Evolutionary conservation across 1,284 basidiomycete genomes (phyloP), one percentile per base, ranked within the genome.

Genomic region (Cerioporus squamosus): DNA sequence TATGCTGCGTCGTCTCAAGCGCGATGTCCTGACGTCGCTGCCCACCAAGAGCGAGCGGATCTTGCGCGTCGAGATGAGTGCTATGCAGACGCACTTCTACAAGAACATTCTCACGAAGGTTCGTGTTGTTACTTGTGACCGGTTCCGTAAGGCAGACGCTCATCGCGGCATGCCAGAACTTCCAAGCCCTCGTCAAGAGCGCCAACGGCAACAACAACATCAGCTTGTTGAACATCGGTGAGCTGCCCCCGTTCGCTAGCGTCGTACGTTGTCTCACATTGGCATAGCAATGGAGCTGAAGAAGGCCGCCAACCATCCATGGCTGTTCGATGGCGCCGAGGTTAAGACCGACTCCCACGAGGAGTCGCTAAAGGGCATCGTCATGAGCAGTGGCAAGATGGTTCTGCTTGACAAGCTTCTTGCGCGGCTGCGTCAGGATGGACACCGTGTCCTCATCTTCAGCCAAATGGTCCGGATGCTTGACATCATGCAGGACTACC

Each of bases 381-480:
- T 99, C 66, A 97, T 98, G 88, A 98, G 94, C 76, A 97, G 94
- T 60, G 96, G 95, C 53, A 99, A 99, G 80, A 88, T 99, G 86
- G 97, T 98, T 44, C 81, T 97, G 36, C 87, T 99, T 50, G 97
- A 99, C 80, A 94, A 95, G 74, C 86, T 99, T 18, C 86, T 99
- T 20, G 86, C 84, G 26, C 88, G 94, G 52, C 85, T 99, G 59
- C 94, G 93, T 72, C 87, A 87, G 60, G 94, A 96, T 70, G 94
- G 94, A 1, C 97, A 99, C 70, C 93, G 97, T 52, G 96, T 98
- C 46, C 84, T 99, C 64, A 98, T 99, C 72, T 99, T 99, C 82
- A 97, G 94, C 69, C 97, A 99, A 76, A 99, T 99, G 97, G 97
- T 99, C 50, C 90, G 97, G 61, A 94, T 99, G 86, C 85, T 99